Evolutionary conservation across 805 yeast genomes (phyloP).

Genomic region (Teunomyces pallodes): DNA sequence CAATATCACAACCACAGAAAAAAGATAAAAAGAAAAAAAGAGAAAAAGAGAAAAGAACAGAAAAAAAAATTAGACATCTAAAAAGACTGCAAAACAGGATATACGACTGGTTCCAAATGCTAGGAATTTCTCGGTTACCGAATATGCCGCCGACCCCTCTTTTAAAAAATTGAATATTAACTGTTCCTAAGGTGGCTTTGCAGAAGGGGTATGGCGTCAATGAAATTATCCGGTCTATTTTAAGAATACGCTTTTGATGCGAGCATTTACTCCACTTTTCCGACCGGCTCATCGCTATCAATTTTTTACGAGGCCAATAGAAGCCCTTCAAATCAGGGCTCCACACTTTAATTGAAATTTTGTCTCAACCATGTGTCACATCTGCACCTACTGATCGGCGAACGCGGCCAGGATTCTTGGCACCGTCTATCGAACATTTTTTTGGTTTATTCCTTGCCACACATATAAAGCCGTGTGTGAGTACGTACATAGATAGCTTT

Average conservation of each 20-base stretch:
- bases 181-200: not conserved
- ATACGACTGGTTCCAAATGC: no score
- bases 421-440: not conserved
- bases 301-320: not conserved
- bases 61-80: no score
- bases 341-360: not conserved
- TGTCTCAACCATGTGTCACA: not conserved
- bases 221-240: not conserved
- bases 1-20: no score
- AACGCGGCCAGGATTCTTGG: not conserved
- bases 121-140: no score
- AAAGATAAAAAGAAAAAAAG: no score
- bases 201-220: not conserved
- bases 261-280: not conserved
- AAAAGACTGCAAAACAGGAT: no score
- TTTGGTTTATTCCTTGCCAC: no score
- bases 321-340: not conserved
- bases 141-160: no score
- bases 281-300: not conserved
- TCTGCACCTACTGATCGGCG: not conserved
- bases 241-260: not conserved
- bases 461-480: no score
- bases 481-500: no score
- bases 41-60: no score
- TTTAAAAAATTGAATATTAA: no score